Base-by-base conservation (phyloP, 2,329 filamentous ascomycete genomes). In the Neonectria ditissima region DNA sequence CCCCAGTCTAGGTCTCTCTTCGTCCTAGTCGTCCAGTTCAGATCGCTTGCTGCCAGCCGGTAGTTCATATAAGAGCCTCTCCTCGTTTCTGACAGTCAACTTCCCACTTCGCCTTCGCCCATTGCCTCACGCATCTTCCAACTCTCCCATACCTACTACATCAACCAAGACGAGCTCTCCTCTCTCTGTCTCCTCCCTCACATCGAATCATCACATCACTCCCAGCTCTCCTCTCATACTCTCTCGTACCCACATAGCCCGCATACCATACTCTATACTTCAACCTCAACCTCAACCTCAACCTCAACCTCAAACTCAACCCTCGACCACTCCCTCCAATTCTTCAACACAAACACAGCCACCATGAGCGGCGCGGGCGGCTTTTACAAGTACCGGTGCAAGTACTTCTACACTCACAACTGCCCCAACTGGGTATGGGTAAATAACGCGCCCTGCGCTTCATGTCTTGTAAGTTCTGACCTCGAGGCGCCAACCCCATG, bases 381-480 rank as follows among this genome's bases (percentile, higher is more conserved):
- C 39, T 84, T 80, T 65, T 86, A 85, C 72, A 85, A 82, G 76
- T 86, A 84, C 74, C 80, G 82, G 44, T 87, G 84, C 81, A 86
- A 85, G 75, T 84, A 86, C 77, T 86, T 83, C 68, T 81, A 81
- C 61, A 80, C 82, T 30, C 79, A 84, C 70, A 81, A 85, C 66
- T 86, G 84, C 67, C 79, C 77, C 5, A 83, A 86, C 67, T 87
- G 84, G 84, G 84, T 86, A 11, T 86, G 83, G 75, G 80, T 86
- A 18, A 83, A 85, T 57, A 81, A 83, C 57, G 78, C 81, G 37
- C 77, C 83, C 11, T 87, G 84, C 73, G 77, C 83, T 56, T 77
- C 75, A 65, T 87, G 84, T 72, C 77, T 83, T 65, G 84, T 86
- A 77, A 77, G 83, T 76, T 37, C 16, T 39, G 24, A 37, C 20